A percentile compares a stretch with the other conserved stretches of the same genome.
Evolutionary conservation across 257 asterid species (phyloP).

Genomic region (Petunia axillaris): DNA sequence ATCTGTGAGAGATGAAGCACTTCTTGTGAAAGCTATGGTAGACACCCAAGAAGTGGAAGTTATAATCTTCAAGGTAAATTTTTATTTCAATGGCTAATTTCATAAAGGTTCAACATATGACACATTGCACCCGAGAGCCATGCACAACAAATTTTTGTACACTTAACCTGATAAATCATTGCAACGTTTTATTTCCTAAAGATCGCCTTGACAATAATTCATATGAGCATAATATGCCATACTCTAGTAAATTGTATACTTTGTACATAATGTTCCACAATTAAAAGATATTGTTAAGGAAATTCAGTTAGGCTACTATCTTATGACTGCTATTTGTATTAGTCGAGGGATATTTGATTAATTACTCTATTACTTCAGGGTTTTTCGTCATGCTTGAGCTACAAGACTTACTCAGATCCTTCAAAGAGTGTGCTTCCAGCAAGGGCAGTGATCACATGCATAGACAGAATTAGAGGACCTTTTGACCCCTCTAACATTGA

Average conservation of each 20-base stretch:
- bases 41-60: constrained; percentile 59
- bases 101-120: background rate
- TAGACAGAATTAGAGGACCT: constrained; percentile 72
- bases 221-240: background rate
- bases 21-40: constrained; percentile 58
- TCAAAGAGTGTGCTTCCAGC: constrained; percentile 73
- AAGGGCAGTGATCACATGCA: constrained; percentile 56
- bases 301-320: background rate
- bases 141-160: background rate
- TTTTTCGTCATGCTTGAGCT: constrained; percentile 73
- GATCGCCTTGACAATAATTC: background rate
- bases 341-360: too few species aligned
- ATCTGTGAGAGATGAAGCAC: constrained; percentile 55
- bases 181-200: background rate
- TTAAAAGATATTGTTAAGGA: background rate
- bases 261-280: background rate
- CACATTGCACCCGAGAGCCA: background rate
- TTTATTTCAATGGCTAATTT: background rate
- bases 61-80: constrained; percentile 63
- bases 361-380: constrained; percentile 45
- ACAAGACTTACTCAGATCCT: constrained; percentile 59
- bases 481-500: constrained; percentile 66
- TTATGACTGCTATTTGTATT: too few species aligned
- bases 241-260: background rate
- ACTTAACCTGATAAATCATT: too few species aligned